Conservation (phyloP, 2,329 filamentous ascomycete genomes). For the Calonectria montana region DNA sequence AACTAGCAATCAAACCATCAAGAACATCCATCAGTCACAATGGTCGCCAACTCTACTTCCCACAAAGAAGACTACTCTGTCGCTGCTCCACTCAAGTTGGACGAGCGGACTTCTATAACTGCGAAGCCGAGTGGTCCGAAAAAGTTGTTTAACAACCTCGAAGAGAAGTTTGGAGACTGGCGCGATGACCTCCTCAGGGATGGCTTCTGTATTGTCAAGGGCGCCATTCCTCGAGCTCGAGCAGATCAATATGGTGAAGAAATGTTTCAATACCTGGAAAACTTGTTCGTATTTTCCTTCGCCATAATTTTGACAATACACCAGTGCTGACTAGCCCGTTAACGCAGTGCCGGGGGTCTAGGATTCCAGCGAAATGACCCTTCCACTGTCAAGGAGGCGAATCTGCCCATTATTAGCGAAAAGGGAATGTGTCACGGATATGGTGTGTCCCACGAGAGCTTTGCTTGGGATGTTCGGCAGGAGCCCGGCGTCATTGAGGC, state of each 20-base stretch:
- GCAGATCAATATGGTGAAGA: conserved; percentile 8
- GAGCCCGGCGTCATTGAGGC: conserved; percentile 57
- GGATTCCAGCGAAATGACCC: conserved; percentile 16
- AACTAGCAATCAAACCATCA: background rate
- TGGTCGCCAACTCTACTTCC: background rate
- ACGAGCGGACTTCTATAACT: background rate
- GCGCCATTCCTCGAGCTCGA: conserved; percentile 11
- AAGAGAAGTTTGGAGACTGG: conserved; percentile 9
- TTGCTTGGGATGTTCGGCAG: conserved; percentile 56
- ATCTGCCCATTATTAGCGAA: conserved; percentile 38
- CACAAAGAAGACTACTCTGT: background rate
- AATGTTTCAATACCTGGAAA: conserved; percentile 12
- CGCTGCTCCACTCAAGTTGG: background rate
- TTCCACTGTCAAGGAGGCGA: conserved; percentile 3
- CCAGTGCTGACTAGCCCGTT: background rate
- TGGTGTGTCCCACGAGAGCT: conserved; percentile 57
- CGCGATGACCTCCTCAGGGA: conserved; percentile 14
- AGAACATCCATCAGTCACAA: background rate
- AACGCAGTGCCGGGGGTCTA: background rate
- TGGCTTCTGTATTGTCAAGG: conserved; percentile 16
- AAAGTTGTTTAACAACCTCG: background rate
- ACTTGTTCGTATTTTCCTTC: conserved; percentile 1
- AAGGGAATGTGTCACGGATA: conserved; percentile 61
- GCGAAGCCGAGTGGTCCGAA: background rate
- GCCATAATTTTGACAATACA: background rate